Percentiles rank a stretch among this genome's conserved stretches.
Conservation (phyloP, 83 land plant genomes). For the Picea abies region DNA sequence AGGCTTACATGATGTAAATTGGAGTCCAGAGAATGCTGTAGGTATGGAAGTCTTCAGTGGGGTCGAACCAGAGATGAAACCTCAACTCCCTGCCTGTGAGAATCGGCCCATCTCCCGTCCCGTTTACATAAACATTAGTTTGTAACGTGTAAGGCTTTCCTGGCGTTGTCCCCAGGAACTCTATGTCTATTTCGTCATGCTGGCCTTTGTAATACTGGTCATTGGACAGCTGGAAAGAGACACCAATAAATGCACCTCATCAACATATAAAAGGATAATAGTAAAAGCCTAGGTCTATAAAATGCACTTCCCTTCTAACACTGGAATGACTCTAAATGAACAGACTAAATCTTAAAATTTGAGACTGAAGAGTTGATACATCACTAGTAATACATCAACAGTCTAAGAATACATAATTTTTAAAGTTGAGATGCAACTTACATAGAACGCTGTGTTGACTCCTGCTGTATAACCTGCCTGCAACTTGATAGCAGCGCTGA, state of each 20-base stretch:
- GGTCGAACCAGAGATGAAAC: constrained; percentile 95
- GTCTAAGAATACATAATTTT: too few relatives aligned
- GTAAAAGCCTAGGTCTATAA: too few relatives aligned
- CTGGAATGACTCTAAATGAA: too few relatives aligned
- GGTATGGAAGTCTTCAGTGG: constrained; percentile 72
- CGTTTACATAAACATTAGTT: constrained; percentile 75
- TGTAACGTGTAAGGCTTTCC: constrained; percentile 82
- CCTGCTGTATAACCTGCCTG: constrained; percentile 91
- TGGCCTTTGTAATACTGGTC: constrained; percentile 46
- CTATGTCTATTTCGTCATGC: constrained; percentile 90
- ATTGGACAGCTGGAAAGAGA: constrained; percentile 70
- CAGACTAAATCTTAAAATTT: too few relatives aligned
- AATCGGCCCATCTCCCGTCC: constrained; percentile 76
- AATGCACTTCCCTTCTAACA: too few relatives aligned
- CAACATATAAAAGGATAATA: too few relatives aligned
- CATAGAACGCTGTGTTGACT: constrained; percentile 83
- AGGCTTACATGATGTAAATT: constrained; percentile 69
- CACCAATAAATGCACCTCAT: background rate
- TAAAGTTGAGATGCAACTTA: constrained; percentile 18
- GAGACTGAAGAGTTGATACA: too few relatives aligned
- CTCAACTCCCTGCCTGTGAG: constrained; percentile 74
- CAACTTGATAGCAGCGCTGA: constrained; percentile 79
- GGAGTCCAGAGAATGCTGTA: constrained; percentile 84
- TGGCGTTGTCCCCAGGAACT: constrained; percentile 76
- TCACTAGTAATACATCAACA: too few relatives aligned